phyloP scores from a whole-genome alignment of 768 basidiomycete genomes.

The Russula ochroleuca region DNA sequence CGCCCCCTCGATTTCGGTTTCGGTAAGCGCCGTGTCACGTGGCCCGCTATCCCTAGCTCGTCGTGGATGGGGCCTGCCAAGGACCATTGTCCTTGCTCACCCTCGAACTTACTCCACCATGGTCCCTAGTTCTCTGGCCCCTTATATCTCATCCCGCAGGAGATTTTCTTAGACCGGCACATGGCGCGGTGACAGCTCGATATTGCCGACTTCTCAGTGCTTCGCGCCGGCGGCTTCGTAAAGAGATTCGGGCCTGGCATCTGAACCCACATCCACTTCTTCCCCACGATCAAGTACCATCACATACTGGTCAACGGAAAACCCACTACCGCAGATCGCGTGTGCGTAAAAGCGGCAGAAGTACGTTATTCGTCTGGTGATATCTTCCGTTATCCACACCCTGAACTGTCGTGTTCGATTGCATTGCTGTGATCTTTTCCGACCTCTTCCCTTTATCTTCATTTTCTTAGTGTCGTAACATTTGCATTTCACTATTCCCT shows the following conservation, averaged over 20 bases:
- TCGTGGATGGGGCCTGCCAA: too few species aligned
- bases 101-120: slow-evolving; percentile 10
- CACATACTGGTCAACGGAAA: too few species aligned
- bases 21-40: slow-evolving; percentile 12
- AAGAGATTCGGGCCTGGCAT: not conserved
- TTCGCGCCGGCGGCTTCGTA: not conserved
- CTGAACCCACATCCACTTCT: not conserved
- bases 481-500: not conserved
- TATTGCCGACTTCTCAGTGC: not conserved
- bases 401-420: not conserved
- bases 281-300: too few species aligned
- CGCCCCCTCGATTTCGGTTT: not conserved
- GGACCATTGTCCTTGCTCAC: not conserved
- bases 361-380: not conserved
- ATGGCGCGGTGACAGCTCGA: not conserved
- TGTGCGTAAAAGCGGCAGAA: too few species aligned
- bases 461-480: not conserved
- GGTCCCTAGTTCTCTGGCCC: not conserved
- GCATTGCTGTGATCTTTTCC: not conserved
- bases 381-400: not conserved
- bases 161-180: not conserved
- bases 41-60: too few species aligned
- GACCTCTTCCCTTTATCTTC: not conserved
- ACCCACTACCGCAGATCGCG: too few species aligned
- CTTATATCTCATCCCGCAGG: not conserved